Conservation (phyloP, 129 eudicot species). For the Scalesia atractyloides region DNA sequence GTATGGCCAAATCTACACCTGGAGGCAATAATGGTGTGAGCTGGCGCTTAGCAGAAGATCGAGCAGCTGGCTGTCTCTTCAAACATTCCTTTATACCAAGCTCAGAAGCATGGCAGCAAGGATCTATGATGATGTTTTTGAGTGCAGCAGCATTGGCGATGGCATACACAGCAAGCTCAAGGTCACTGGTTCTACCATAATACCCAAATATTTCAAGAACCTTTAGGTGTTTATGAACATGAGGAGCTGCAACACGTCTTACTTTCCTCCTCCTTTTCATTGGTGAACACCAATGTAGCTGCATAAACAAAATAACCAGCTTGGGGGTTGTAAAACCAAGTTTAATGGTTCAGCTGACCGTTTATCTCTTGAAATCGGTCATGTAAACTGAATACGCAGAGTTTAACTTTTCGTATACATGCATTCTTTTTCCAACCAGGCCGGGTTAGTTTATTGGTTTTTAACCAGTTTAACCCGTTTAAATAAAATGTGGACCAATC, state of each 20-base stretch:
- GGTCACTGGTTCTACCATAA: slow-evolving; percentile 24
- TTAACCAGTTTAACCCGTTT: too few relatives aligned
- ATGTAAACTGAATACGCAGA: too few relatives aligned
- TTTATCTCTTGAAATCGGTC: too few relatives aligned
- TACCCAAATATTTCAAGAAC: slow-evolving; percentile 8
- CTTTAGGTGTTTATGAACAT: slow-evolving; percentile 7
- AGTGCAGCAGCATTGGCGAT: slow-evolving; percentile 5
- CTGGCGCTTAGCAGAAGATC: slow-evolving; percentile 12
- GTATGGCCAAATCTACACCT: slow-evolving; percentile 14
- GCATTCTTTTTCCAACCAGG: too few relatives aligned
- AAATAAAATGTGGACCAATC: too few relatives aligned
- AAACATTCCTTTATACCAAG: not conserved
- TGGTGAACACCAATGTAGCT: slow-evolving; percentile 15
- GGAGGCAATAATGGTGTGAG: slow-evolving; percentile 1
- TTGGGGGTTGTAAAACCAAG: not conserved
- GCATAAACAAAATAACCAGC: not conserved
- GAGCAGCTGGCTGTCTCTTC: not conserved
- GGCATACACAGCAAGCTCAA: not conserved
- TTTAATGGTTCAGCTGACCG: too few relatives aligned
- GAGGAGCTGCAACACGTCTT: slow-evolving; percentile 2
- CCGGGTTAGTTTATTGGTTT: too few relatives aligned
- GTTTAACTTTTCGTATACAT: too few relatives aligned
- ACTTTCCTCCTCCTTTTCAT: slow-evolving; percentile 18
- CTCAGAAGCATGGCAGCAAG: not conserved
- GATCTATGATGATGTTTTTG: too few relatives aligned